phyloP scores from a whole-genome alignment of 2,329 filamentous ascomycete genomes.

The Pezizomycotina sp. region DNA sequence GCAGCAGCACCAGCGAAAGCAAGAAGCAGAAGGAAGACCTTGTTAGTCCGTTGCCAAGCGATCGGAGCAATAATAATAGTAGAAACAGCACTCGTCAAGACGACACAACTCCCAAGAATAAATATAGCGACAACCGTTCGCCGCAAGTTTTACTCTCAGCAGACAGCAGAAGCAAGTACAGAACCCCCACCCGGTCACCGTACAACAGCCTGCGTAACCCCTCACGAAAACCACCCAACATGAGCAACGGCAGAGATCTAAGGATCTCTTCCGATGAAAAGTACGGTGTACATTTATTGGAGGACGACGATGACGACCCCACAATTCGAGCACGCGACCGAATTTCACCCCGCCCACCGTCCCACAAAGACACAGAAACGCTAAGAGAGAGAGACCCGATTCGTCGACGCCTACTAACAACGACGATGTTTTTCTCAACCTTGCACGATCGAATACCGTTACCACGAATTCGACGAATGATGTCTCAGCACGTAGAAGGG shows the following conservation, averaged over 20 bases:
- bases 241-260: conserved; percentile 19
- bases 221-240: conserved; percentile 9
- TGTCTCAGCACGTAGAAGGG: conserved; percentile 9
- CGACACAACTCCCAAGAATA: conserved; percentile 12
- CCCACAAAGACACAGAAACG: conserved; percentile 9
- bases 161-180: conserved; percentile 8
- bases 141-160: conserved; percentile 10
- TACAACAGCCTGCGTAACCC: conserved; percentile 7
- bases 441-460: conserved; percentile 23
- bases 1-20: conserved; percentile 8
- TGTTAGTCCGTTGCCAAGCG: conserved; percentile 12
- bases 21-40: too few species aligned
- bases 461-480: conserved; percentile 20
- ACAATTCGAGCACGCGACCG: conserved; percentile 16
- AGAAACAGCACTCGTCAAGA: conserved; percentile 9
- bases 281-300: conserved; percentile 18
- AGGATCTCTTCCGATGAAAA: conserved; percentile 16
- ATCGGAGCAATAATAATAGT: conserved; percentile 1
- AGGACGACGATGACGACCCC: conserved; percentile 20
- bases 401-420: conserved; percentile 9
- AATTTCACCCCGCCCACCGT: conserved; percentile 7
- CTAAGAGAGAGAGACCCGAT: conserved; percentile 7
- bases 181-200: background rate
- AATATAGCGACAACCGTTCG: too few species aligned
- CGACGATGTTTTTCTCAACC: conserved; percentile 24